Percentiles rank a stretch among this genome's conserved stretches.
These are phyloP conservation scores for Lachnellula subtilissima DNA, from an alignment of 2,329 filamentous ascomycete species.

Conservation along the genomic window DNA sequence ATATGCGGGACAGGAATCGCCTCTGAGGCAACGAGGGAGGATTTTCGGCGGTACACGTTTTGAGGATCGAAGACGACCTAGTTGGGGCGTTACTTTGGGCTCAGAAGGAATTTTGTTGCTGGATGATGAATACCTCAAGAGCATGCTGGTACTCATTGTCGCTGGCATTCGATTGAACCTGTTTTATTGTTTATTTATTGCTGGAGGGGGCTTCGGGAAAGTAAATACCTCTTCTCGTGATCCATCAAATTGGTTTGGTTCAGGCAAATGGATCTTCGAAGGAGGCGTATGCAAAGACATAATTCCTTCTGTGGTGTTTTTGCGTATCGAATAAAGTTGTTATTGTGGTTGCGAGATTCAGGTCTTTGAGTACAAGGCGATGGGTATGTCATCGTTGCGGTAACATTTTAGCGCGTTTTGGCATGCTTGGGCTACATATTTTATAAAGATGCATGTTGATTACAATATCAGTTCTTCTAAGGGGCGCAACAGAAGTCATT, in stretches of 20 bases:
- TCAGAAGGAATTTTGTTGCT: not conserved
- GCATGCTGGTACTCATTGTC: constrained; percentile 34
- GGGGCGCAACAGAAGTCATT: not conserved
- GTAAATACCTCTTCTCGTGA: constrained; percentile 17
- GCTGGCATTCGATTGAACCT: constrained; percentile 26
- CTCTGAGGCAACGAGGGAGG: constrained; percentile 51
- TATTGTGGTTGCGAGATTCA: not conserved
- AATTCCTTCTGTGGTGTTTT: not conserved
- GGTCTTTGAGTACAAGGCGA: not conserved
- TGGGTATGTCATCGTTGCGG: not conserved
- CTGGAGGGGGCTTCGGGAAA: not conserved
- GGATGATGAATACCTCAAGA: constrained; percentile 39
- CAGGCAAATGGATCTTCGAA: constrained; percentile 12
- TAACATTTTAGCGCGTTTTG: not conserved
- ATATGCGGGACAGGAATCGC: constrained; percentile 29
- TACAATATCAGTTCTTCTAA: not conserved
- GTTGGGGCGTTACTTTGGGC: not conserved
- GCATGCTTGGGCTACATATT: not conserved
- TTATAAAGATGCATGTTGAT: not conserved
- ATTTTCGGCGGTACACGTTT: constrained; percentile 60
- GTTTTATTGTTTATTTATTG: constrained; percentile 7
- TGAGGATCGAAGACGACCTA: constrained; percentile 58
- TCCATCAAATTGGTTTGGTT: constrained; percentile 11
- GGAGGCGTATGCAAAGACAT: constrained; percentile 14
- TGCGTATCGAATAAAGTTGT: not conserved